These are phyloP conservation scores for Magnaporthales sp. DNA, from an alignment of 2,329 filamentous ascomycete genomes.

Conservation along the genomic window DNA sequence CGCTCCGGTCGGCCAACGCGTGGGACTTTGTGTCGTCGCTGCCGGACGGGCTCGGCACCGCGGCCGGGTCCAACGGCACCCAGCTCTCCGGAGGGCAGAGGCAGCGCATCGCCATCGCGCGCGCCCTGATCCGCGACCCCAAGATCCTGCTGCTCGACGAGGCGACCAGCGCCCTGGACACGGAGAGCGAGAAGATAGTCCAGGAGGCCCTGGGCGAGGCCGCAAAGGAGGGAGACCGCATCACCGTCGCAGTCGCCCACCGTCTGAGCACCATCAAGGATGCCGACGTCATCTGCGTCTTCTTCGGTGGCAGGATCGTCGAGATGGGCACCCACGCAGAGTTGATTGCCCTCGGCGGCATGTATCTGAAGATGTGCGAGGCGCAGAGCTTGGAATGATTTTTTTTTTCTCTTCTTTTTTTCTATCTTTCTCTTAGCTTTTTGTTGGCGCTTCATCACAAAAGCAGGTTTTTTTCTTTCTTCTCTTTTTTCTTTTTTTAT, in stretches of 20 bases:
- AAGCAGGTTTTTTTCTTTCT: not conserved
- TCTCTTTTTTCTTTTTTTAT: not conserved
- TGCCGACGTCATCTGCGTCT: slow-evolving; percentile 48
- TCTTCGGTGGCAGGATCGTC: slow-evolving; percentile 41
- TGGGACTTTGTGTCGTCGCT: slow-evolving; percentile 36
- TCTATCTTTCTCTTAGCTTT: not conserved
- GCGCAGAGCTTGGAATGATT: slow-evolving; percentile 3
- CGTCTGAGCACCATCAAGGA: slow-evolving; percentile 42
- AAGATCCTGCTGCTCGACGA: slow-evolving; percentile 51
- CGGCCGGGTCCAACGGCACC: slow-evolving; percentile 46
- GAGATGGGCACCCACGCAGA: slow-evolving; percentile 45
- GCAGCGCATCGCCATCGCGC: slow-evolving; percentile 50
- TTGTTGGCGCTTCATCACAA: too few species aligned
- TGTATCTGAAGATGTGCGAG: slow-evolving; percentile 16
- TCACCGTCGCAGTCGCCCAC: slow-evolving; percentile 40
- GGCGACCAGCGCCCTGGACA: slow-evolving; percentile 42
- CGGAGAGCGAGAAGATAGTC: slow-evolving; percentile 41
- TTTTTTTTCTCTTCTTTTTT: not conserved
- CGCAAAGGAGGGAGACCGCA: slow-evolving; percentile 6
- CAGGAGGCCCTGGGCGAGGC: slow-evolving; percentile 38
- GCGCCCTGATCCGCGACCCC: slow-evolving; percentile 48
- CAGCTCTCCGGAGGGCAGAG: slow-evolving; percentile 52
- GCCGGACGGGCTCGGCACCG: slow-evolving; percentile 42
- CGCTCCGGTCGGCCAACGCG: slow-evolving; percentile 38
- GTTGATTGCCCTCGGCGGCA: slow-evolving; percentile 27